Evolutionary conservation across 768 basidiomycete genomes (phyloP).

Genomic region (Rhodosporidiobolus odoratus): DNA sequence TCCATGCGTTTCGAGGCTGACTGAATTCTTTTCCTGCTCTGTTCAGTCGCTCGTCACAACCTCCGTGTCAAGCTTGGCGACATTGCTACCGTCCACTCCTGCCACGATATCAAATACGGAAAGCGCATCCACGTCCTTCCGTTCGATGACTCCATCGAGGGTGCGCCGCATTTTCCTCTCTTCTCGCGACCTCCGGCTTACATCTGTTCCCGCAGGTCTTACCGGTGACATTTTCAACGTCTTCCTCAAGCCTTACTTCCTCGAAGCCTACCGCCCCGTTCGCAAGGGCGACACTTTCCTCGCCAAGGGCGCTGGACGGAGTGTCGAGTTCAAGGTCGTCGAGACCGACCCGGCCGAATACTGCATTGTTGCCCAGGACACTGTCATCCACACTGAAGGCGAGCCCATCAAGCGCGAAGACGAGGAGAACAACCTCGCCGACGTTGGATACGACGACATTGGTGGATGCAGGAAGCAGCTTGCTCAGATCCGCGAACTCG

Average conservation of each 20-base stretch:
- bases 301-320: conserved; percentile 86
- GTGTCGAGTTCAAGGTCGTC: conserved; percentile 92
- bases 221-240: conserved; percentile 99
- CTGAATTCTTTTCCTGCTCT: not conserved
- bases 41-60: conserved; percentile 89
- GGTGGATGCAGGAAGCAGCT: conserved; percentile 99
- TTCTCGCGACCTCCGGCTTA: not conserved
- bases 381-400: conserved; percentile 96
- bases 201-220: conserved; percentile 49
- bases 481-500: conserved; percentile 98
- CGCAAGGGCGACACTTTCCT: conserved; percentile 99
- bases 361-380: conserved; percentile 98
- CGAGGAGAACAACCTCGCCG: conserved; percentile 90
- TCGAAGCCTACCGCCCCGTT: conserved; percentile 92
- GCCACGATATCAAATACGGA: conserved; percentile 97
- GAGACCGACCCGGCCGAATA: conserved; percentile 97
- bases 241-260: conserved; percentile 96
- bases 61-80: conserved; percentile 95
- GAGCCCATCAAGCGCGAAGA: conserved; percentile 98
- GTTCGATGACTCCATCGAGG: conserved; percentile 97
- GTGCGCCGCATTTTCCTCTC: conserved; percentile 46
- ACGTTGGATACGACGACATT: conserved; percentile 98
- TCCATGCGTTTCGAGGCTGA: not conserved
- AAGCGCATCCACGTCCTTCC: conserved; percentile 95
- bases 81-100: conserved; percentile 90